A percentile compares a stretch with the other conserved stretches of the same genome.
phyloP scores from a whole-genome alignment of 116 monocot genomes.

The Papilionanthe hybrid region DNA sequence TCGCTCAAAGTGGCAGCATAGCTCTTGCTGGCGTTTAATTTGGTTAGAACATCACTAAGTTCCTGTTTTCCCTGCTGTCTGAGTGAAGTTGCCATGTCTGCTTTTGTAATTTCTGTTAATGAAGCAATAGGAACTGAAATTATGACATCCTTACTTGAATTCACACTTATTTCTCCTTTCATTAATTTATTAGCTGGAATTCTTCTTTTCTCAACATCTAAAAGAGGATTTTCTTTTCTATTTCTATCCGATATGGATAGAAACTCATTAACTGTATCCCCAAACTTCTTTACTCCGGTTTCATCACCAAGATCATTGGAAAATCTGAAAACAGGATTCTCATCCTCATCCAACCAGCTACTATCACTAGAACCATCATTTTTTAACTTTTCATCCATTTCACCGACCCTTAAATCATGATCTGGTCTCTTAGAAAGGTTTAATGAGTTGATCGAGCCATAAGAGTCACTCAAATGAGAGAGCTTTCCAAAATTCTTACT shows the following conservation, averaged over 20 bases:
- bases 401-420: neutral
- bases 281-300: slow-evolving; percentile 7
- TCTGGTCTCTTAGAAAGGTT: neutral
- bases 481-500: slow-evolving; percentile 7
- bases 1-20: too few species aligned
- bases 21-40: too few species aligned
- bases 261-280: too few species aligned
- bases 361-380: slow-evolving; percentile 13
- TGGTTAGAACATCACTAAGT: neutral
- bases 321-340: slow-evolving; percentile 21
- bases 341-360: slow-evolving; percentile 21
- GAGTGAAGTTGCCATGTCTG: neutral
- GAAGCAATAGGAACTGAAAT: neutral
- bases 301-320: neutral
- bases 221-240: slow-evolving; percentile 1
- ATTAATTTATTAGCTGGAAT: neutral
- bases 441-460: neutral
- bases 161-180: neutral
- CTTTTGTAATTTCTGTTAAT: neutral
- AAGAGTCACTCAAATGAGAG: slow-evolving; percentile 19
- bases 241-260: neutral
- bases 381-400: neutral
- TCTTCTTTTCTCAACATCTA: neutral
- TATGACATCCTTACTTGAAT: neutral
- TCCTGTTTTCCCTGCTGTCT: neutral